Evolutionary conservation across 176 grass and related monocot species (phyloP), one percentile per base, ranked within the genome.

Genomic region (Oryza officinalis): DNA sequence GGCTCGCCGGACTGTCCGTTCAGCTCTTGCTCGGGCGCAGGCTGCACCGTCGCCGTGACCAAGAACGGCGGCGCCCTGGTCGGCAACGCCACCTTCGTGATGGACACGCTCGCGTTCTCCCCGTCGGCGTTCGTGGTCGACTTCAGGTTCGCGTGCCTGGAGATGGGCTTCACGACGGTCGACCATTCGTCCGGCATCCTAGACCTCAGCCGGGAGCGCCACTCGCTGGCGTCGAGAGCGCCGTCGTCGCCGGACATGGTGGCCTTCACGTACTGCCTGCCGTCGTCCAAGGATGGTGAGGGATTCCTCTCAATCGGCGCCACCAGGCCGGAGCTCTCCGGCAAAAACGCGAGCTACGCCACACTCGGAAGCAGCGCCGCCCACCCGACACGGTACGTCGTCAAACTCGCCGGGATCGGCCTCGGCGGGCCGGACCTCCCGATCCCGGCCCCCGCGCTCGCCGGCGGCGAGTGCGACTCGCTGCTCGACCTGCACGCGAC

Each of bases 221-320:
- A 83, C 81, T 83, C 81, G 13, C 71, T 83, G 22, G 60, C 81
- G 12, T 83, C 81, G 0, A 71, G 81, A 1, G 81, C 9, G 0
- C 81, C 71, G 0, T 15, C 30, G 2, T 49, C 71, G 3, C 41
- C 31, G 6, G 44, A 26, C 71, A 75, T 71, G 7, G 81, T 67
- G 1, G 61, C 81, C 60, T 83, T 83, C 81, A 35, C 81, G 23
- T 83, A 83, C 81, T 83, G 81, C 81, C 71, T 83, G 41, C 81
- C 81, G 28, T 5, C 41, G 41, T 26, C 1, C 20, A 1, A 4
- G 8, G 2, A 1, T 8, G 4, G 13, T 4, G 20, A 6, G 4
- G 81, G 81, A 8, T 83, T 75, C 81, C 81, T 83, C 41, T 50
- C 41, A 27, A 13, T 83, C 43, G 43, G 41, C 40, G 28, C 60